Conservation (phyloP, 208 protist genomes). For the Trypanosoma conorhini region DNA sequence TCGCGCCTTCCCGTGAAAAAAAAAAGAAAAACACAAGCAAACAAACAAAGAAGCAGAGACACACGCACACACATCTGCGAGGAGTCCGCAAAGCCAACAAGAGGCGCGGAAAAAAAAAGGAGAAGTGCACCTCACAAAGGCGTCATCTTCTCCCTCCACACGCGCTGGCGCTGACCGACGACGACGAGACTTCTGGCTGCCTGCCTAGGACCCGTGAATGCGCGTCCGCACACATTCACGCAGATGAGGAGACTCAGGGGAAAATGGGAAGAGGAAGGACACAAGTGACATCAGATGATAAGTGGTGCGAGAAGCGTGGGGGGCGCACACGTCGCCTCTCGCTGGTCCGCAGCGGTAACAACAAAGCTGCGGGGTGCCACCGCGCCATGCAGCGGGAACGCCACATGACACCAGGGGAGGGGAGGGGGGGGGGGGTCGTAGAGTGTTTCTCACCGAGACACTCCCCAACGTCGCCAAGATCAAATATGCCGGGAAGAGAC, state of each 20-base stretch:
- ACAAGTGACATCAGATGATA: background rate
- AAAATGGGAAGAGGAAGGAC: slow-evolving; percentile 3
- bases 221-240: background rate
- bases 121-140: background rate
- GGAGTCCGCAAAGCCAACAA: background rate
- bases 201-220: background rate
- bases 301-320: background rate
- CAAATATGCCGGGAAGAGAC: background rate
- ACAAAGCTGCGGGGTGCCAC: background rate
- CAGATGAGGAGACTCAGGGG: background rate
- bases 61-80: background rate
- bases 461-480: background rate
- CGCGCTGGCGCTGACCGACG: background rate
- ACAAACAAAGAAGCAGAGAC: background rate
- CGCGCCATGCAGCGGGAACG: background rate
- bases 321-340: background rate
- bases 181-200: background rate
- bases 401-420: background rate
- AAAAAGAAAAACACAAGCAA: background rate
- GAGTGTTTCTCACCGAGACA: background rate
- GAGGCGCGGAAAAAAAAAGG: background rate
- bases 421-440: too few species aligned
- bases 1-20: background rate
- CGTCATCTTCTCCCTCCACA: background rate
- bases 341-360: background rate